These are phyloP conservation scores for Synchytrium microbalum DNA, from an alignment of 371 early-diverging fungal genomes.

Conservation along the genomic window DNA sequence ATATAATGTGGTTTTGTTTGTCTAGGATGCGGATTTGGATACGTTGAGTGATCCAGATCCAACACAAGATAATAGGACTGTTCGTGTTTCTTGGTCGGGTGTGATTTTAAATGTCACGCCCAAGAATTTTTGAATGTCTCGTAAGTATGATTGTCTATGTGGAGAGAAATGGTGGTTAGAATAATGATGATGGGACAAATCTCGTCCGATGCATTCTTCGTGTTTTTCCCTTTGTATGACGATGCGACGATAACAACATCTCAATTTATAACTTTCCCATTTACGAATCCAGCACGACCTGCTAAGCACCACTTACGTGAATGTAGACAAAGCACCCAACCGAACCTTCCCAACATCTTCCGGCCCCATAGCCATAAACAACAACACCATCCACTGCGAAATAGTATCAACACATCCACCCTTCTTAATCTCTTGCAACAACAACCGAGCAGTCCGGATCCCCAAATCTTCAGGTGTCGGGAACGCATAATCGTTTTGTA, in stretches of 20 bases:
- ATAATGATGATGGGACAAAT: slow-evolving; percentile 5
- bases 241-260: no score
- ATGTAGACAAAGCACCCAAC: slow-evolving; percentile 72
- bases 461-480: slow-evolving; percentile 84
- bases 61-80: slow-evolving; percentile 72
- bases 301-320: slow-evolving; percentile 64
- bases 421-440: slow-evolving; percentile 75
- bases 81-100: slow-evolving; percentile 49
- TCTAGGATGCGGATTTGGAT: no score
- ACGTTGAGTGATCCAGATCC: slow-evolving; percentile 86
- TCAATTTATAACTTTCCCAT: no score
- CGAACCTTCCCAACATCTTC: slow-evolving; percentile 92
- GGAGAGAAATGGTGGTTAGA: slow-evolving; percentile 29
- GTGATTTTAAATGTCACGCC: slow-evolving; percentile 84
- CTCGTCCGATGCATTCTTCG: background rate
- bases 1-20: no score
- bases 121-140: slow-evolving; percentile 82
- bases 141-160: slow-evolving; percentile 55
- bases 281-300: slow-evolving; percentile 12
- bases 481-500: slow-evolving; percentile 35
- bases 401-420: slow-evolving; percentile 86
- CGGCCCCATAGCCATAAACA: slow-evolving; percentile 80
- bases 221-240: background rate
- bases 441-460: slow-evolving; percentile 56
- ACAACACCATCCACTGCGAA: slow-evolving; percentile 77